These are phyloP conservation scores for Sindora glabra DNA, from an alignment of 306 rosid species.

Conservation along the genomic window DNA sequence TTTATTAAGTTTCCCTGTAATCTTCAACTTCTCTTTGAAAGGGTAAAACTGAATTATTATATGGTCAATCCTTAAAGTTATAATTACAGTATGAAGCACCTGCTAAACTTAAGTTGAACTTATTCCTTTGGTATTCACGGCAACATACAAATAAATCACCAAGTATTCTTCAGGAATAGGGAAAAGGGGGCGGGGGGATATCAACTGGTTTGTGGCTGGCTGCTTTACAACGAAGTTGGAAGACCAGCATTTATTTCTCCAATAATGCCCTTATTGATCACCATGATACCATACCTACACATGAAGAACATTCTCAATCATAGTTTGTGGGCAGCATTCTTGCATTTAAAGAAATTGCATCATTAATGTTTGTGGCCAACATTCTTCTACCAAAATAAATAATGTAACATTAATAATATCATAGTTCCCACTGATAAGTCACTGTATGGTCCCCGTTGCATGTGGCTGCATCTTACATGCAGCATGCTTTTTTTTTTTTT, in stretches of 20 bases:
- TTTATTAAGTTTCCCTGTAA: neutral
- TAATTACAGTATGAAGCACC: neutral
- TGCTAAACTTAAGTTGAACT: neutral
- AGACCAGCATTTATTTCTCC: slow-evolving; percentile 11
- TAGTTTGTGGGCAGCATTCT: slow-evolving; percentile 17
- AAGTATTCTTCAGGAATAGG: neutral
- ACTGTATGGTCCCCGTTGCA: slow-evolving; percentile 33
- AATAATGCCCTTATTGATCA: slow-evolving; percentile 10
- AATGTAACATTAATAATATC: slow-evolving; percentile 21
- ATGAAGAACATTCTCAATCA: slow-evolving; percentile 25
- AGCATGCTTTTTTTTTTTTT: too few species aligned
- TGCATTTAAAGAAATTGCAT: slow-evolving; percentile 17
- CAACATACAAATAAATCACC: too few species aligned
- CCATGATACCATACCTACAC: slow-evolving; percentile 4
- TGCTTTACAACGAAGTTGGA: slow-evolving; percentile 6
- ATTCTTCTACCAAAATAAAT: slow-evolving; percentile 23
- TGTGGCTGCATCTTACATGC: slow-evolving; percentile 26
- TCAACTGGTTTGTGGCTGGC: neutral
- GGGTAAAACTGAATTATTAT: neutral
- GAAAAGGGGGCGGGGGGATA: neutral
- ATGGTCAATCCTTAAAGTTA: neutral
- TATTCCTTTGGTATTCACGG: too few species aligned
- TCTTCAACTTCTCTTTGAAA: slow-evolving; percentile 5
- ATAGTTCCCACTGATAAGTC: slow-evolving; percentile 23
- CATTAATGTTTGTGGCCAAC: slow-evolving; percentile 31